These are phyloP conservation scores for Jamesozyma gamospora DNA, from an alignment of 805 yeast genomes.

Conservation along the genomic window DNA sequence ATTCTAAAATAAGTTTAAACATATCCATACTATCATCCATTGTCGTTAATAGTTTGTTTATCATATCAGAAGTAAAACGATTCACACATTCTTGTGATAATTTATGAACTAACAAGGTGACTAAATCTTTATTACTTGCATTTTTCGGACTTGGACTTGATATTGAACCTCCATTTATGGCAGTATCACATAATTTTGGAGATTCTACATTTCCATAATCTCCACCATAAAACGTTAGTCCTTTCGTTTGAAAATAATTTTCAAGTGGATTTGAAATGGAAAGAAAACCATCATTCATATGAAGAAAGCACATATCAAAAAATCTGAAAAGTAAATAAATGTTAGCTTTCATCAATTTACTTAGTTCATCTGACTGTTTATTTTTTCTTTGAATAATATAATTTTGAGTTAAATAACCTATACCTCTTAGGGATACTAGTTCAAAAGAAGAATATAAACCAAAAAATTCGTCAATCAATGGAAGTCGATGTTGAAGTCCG, in stretches of 20 bases:
- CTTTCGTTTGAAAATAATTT: constrained; percentile 12
- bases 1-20: constrained; percentile 13
- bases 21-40: constrained; percentile 14
- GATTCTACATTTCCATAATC: no score
- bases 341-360: constrained; percentile 21
- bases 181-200: not conserved
- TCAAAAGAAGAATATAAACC: constrained; percentile 24
- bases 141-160: not conserved
- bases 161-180: not conserved
- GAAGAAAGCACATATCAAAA: constrained; percentile 21
- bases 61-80: constrained; percentile 8
- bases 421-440: constrained; percentile 23
- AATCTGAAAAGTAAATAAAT: constrained; percentile 23
- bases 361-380: not conserved
- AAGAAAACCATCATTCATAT: constrained; percentile 18
- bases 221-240: no score
- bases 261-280: constrained; percentile 23
- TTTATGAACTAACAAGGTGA: constrained; percentile 8
- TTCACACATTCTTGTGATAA: constrained; percentile 14
- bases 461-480: constrained; percentile 23
- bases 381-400: constrained; percentile 1
- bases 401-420: constrained; percentile 19
- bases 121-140: constrained; percentile 12
- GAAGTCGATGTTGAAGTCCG: constrained; percentile 10
- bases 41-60: constrained; percentile 4